Conservation (phyloP, 1,284 basidiomycete species). For the Polyporus tsugae region DNA sequence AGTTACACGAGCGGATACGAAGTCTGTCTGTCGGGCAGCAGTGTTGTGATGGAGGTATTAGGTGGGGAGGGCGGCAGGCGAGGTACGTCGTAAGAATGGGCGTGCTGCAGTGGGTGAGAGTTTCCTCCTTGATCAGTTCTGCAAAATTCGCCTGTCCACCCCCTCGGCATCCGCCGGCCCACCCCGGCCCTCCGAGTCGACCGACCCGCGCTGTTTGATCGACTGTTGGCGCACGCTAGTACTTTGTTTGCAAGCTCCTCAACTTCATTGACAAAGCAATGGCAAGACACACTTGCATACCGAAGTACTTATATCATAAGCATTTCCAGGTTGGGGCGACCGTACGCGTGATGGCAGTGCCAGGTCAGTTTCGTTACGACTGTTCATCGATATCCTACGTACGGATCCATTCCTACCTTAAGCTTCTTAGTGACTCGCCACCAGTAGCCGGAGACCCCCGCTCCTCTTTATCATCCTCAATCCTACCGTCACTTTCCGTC, state of each 20-base stretch:
- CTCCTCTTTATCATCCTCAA: not conserved
- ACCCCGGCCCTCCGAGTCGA: not conserved
- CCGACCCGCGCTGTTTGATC: conserved; percentile 1
- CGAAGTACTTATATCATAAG: no score
- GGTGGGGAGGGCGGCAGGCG: conserved; percentile 21
- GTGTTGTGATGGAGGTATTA: conserved; percentile 21
- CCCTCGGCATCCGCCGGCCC: conserved; percentile 14
- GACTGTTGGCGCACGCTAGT: not conserved
- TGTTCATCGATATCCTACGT: not conserved
- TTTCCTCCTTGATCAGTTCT: conserved; percentile 23
- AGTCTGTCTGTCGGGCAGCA: conserved; percentile 10
- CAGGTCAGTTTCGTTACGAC: not conserved
- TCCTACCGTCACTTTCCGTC: not conserved
- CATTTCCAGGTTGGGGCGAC: no score
- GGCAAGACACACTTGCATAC: no score
- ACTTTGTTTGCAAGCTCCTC: no score
- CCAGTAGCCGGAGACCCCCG: not conserved
- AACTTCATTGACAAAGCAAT: no score
- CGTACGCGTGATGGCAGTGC: not conserved
- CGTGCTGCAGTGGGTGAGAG: conserved; percentile 28
- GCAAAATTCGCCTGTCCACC: conserved; percentile 20
- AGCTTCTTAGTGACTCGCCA: not conserved
- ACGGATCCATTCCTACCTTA: not conserved
- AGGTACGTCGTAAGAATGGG: conserved; percentile 23
- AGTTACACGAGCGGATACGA: conserved; percentile 18